Evolutionary conservation across 805 yeast species (phyloP), one percentile per base, ranked within the genome.

Genomic region (Zygoascus flipseniorum): DNA sequence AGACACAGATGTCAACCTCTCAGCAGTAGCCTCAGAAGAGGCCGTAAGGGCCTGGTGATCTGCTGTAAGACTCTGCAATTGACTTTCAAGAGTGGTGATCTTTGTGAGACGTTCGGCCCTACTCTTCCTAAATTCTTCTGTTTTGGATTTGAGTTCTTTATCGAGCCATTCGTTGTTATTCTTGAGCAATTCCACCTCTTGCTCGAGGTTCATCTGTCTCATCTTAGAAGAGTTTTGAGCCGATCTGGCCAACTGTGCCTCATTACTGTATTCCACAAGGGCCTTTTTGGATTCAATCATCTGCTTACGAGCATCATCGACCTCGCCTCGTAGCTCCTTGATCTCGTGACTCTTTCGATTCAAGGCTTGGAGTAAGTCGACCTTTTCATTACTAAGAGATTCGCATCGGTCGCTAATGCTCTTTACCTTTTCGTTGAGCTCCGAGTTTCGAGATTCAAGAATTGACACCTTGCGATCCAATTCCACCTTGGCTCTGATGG

Each of bases 131-230:
- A 70, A 66, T 41, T 72, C 73, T 37, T 64, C 58, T 18, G 65
- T 56, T 43, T 69, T 65, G 4, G 65, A 54, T 16, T 65, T 62
- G 16, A 78, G 61, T 53, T 74, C 73, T 3, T 66, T 56, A 42
- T 79, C 74, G 2, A 78, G 60, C 66, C 75, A 67, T 16, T 69
- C 72, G 54, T 72, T 78, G 50, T 67, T 70, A 39, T 69, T 65
- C 18, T 72, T 67, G 16, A 73, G 58, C n/a, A 71, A 64, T 23
- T 70, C 72, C 5, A 76, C 51, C 51, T 79, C 81, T 52, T 72
- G 77, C 35, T 66, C 66, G 6, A 72, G 58, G 39, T 70, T 65
- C 51, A 74, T 74, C 20, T 70, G 59, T 44, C 66, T 69, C 43
- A 74, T 58, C 54, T 68, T 64, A 8, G 63, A 56, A 35, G 69